Percentiles rank a stretch among this genome's conserved stretches.
Conservation (phyloP, 192 early-diverging fungal genomes). For the Phycomyces nitens region DNA sequence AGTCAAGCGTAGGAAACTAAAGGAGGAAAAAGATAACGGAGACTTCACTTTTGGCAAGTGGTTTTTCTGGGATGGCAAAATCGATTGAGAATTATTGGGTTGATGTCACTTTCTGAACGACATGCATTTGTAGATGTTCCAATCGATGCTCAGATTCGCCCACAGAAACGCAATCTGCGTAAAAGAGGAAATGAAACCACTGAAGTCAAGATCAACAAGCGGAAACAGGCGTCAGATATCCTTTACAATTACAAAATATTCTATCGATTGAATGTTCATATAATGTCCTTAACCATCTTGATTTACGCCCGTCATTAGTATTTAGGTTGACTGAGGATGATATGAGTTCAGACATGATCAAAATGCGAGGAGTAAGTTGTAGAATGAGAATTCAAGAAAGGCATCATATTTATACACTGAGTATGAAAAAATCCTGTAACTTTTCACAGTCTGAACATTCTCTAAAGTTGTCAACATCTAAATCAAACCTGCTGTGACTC, state of each 20-base stretch:
- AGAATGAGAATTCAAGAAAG: too few species aligned
- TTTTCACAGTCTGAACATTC: too few species aligned
- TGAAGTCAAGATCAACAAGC: slow-evolving; percentile 34
- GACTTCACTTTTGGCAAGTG: slow-evolving; percentile 64
- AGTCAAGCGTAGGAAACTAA: slow-evolving; percentile 67
- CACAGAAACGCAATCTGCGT: slow-evolving; percentile 52
- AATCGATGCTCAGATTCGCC: slow-evolving; percentile 24
- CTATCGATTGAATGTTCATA: background rate
- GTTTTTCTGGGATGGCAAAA: slow-evolving; percentile 11
- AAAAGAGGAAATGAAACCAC: slow-evolving; percentile 49
- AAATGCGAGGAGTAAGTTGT: slow-evolving; percentile 25
- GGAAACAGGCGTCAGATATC: slow-evolving; percentile 35
- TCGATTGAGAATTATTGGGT: background rate
- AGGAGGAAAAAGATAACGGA: slow-evolving; percentile 83
- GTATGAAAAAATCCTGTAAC: too few species aligned
- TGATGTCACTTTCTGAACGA: background rate
- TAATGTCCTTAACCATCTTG: slow-evolving; percentile 26
- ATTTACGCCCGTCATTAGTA: slow-evolving; percentile 31
- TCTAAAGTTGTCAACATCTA: background rate
- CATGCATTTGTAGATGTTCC: slow-evolving; percentile 16
- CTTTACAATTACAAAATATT: slow-evolving; percentile 17
- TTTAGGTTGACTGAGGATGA: slow-evolving; percentile 31
- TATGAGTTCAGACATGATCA: slow-evolving; percentile 19
- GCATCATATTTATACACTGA: too few species aligned
- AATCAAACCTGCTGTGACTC: background rate